Evolutionary conservation across 805 yeast species (phyloP).

Genomic region (Yamadazyma sp.): DNA sequence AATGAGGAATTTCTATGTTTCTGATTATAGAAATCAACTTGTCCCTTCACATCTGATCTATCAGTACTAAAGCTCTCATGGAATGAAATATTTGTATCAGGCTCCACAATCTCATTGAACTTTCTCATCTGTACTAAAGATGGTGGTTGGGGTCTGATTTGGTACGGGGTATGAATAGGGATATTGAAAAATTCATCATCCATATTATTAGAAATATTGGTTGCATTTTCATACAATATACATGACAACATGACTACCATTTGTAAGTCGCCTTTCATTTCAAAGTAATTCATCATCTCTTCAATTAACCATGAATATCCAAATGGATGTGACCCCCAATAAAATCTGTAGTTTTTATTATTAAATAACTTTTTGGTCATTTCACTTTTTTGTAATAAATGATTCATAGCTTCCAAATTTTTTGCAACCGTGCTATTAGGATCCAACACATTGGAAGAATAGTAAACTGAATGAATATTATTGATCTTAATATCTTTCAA

Average conservation of each 20-base stretch:
- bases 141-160: constrained; percentile 12
- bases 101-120: constrained; percentile 1
- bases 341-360: constrained; percentile 32
- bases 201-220: constrained; percentile 15
- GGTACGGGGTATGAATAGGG: constrained; percentile 49
- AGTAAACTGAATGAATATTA: constrained; percentile 12
- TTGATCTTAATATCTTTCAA: constrained; percentile 38
- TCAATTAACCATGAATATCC: constrained; percentile 67
- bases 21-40: background rate
- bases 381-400: constrained; percentile 9
- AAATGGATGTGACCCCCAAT: constrained; percentile 82
- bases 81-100: constrained; percentile 6
- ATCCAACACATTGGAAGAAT: constrained; percentile 4
- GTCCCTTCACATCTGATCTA: constrained; percentile 1
- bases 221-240: constrained; percentile 49
- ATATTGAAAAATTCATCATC: constrained; percentile 23
- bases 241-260: constrained; percentile 90
- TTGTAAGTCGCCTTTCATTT: constrained; percentile 64
- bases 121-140: constrained; percentile 14
- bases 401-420: constrained; percentile 12
- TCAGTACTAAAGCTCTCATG: constrained; percentile 10
- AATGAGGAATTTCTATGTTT: constrained; percentile 9
- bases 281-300: constrained; percentile 63
- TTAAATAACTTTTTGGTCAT: constrained; percentile 9
- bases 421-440: constrained; percentile 9